Evolutionary conservation across 257 asterid species (phyloP), one percentile per base, ranked within the genome.

Genomic region (Jaltomata sinuosa): DNA sequence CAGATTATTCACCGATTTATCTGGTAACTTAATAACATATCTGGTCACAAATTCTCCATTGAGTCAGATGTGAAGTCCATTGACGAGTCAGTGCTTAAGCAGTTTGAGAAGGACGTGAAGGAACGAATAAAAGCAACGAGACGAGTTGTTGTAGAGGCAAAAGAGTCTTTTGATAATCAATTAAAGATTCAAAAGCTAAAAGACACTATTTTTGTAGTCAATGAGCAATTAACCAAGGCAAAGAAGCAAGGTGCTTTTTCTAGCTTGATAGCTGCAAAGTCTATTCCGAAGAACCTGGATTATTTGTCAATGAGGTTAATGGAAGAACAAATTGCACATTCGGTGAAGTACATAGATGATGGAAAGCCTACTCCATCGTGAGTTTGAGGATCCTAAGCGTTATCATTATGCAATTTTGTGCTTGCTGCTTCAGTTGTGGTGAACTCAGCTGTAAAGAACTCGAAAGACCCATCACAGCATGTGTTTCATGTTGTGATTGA

Each of bases 401-500:
- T 91, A 90, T 68, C 93, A 91, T 62, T 91, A 90, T 87, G 93
- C 92, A 36, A 87, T 90, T 84, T 90, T 91, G 92, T 86, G 55
- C 83, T 91, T 84, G 90, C 93, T 47, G 92, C 92, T 32, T 91
- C 93, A n/a, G 93, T 91, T 54, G 94, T 90, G 53, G 89, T 90
- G 84, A 91, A 89, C 81, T 91, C 91, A 18, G 92, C 93, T 52
- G 90, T 88, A 68, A 83, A 87, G 57, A 91, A 91, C 82, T 74
- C 89, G 5, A 90, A 89, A 77, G 90, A 90, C 68, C 93, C 94
- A 55, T 85, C 89, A 87, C 87, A 85, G 87, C 93, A 90, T 8
- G 90, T 91, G 83, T 91, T 91, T 87, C 94, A 91, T 87, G 93
- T 89, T 3, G 92, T 89, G 81, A 89, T 92, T 69, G 93, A 89